Base-by-base conservation (phyloP, 768 basidiomycete species). In the Peribolospora baueri region DNA sequence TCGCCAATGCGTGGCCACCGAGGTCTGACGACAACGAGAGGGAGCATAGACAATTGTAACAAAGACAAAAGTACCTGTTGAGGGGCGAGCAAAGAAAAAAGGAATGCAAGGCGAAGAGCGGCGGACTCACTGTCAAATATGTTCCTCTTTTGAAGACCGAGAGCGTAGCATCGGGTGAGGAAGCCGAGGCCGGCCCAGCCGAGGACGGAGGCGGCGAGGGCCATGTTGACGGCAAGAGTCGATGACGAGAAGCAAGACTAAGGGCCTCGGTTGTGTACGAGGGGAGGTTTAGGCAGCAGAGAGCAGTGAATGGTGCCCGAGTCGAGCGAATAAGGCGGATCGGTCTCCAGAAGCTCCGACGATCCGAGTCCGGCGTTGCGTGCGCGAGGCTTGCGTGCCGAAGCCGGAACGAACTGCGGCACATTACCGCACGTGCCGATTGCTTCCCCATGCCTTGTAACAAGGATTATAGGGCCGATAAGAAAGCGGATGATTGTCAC, bases 171-270 rank as follows among this genome's bases (percentile, higher is more conserved):
- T 57, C 88, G 75, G 14, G 80, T 78, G 25, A 79, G 79, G 56
- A 93, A 79, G 47, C 87, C 87, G 64, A 86, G 80, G 55, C 75
- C 67, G 3, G 83, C 81, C 68, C 84, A 84, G 46, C 83, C 82
- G 64, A 84, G 66, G 58, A 85, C 68, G 64, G 76, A 82, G 51
- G 76, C 69, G 55, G 81, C 70, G 64, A 84, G 69, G 46, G 80
- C 65, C 79, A 82, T 83, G 43, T 58, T 60, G 25, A 46, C 40
- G 42, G 55, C 50, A n/a, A 62, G 62, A 5, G 61, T 58, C 53
- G 58, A 58, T 51, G 56, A 45, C 3, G 58, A 50, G 3, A 42
- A 38, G 49, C 25, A 25, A 25, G 25, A 25, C 25, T 25, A 25
- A 25, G 25, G 25, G 25, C 25, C 25, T 25, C 25, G 25, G 25